These are phyloP conservation scores for Aspergillus alliaceus DNA, from an alignment of 2,329 filamentous ascomycete genomes.

Conservation along the genomic window DNA sequence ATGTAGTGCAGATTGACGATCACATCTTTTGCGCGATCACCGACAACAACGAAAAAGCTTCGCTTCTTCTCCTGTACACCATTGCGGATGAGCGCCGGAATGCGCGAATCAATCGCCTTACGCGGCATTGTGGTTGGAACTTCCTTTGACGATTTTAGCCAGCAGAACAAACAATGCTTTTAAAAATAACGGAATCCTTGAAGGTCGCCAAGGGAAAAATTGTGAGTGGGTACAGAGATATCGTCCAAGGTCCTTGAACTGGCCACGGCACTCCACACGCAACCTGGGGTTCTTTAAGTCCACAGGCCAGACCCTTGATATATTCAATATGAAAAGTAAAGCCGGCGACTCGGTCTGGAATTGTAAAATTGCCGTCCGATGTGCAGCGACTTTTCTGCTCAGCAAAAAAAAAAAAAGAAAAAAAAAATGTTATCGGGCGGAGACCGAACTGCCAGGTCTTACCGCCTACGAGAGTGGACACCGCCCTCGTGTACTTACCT, in stretches of 20 bases:
- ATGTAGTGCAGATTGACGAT: conserved; percentile 96
- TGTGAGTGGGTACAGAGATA: neutral
- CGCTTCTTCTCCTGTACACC: conserved; percentile 91
- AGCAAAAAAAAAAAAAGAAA: conserved; percentile 24
- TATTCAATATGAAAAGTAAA: neutral
- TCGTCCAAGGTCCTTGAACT: neutral
- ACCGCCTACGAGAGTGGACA: conserved; percentile 17
- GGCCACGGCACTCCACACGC: conserved; percentile 1
- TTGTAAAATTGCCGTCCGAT: neutral
- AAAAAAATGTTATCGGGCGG: conserved; percentile 30
- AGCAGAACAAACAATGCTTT: neutral
- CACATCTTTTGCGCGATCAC: conserved; percentile 90
- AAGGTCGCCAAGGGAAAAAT: neutral
- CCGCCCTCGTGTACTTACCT: conserved; percentile 16
- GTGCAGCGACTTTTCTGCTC: neutral
- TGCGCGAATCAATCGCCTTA: conserved; percentile 76
- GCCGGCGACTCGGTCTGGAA: conserved; percentile 2
- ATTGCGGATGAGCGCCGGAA: conserved; percentile 88
- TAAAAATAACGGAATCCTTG: neutral
- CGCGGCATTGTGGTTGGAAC: conserved; percentile 36
- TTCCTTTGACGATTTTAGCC: neutral
- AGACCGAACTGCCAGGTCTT: conserved; percentile 20
- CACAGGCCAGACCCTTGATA: conserved; percentile 4
- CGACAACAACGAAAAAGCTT: conserved; percentile 96
- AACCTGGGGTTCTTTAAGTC: neutral